Percentiles rank a stretch among this genome's conserved stretches.
These are phyloP conservation scores for Metarhizium guizhouense DNA, from an alignment of 2,329 filamentous ascomycete genomes.

Conservation along the genomic window DNA sequence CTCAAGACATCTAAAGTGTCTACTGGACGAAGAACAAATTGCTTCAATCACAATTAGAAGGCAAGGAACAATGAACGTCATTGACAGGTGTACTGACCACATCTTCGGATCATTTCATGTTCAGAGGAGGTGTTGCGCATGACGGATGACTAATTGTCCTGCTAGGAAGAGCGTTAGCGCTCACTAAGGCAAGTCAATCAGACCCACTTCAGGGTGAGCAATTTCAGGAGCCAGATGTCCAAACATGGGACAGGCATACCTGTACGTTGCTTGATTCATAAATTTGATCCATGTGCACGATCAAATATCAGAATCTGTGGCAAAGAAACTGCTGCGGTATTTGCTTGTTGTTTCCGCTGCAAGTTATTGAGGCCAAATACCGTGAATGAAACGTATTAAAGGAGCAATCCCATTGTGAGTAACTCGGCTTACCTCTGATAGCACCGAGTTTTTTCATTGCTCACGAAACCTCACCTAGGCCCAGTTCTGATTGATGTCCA, in stretches of 20 bases:
- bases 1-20: too few species aligned
- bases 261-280: neutral
- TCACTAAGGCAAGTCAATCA: too few species aligned
- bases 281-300: neutral
- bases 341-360: neutral
- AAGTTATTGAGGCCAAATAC: neutral
- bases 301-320: neutral
- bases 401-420: neutral
- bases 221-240: neutral
- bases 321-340: neutral
- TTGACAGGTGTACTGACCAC: too few species aligned
- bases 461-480: neutral
- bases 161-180: too few species aligned
- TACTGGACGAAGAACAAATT: too few species aligned
- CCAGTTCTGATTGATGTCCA: neutral
- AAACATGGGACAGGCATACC: too few species aligned
- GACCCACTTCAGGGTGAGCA: neutral
- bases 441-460: neutral
- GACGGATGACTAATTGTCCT: too few species aligned
- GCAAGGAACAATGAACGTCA: too few species aligned
- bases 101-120: too few species aligned
- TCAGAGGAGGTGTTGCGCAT: too few species aligned
- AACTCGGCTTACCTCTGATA: neutral
- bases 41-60: too few species aligned
- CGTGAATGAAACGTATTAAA: neutral